phyloP scores from a whole-genome alignment of 805 yeast genomes.

The Zygoascus ofunaensis region DNA sequence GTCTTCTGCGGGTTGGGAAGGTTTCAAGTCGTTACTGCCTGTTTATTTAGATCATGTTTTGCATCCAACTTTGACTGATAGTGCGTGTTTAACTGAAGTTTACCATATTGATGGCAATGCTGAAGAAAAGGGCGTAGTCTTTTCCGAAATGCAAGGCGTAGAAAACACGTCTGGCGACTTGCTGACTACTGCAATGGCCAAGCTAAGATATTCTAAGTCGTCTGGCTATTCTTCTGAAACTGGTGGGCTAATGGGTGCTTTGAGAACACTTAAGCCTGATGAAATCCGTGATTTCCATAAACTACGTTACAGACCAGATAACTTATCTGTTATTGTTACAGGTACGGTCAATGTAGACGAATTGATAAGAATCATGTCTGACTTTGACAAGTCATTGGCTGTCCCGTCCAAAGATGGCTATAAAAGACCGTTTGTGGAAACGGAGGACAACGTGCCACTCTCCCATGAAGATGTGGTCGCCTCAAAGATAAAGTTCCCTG shows the following conservation, averaged over 20 bases:
- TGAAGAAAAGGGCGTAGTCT: conserved; percentile 92
- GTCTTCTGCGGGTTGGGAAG: conserved; percentile 93
- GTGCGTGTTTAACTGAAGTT: conserved; percentile 88
- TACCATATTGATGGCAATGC: conserved; percentile 88
- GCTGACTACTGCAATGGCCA: conserved; percentile 40
- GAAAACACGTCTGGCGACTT: conserved; percentile 71
- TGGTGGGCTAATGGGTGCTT: conserved; percentile 76
- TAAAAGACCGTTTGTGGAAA: conserved; percentile 72
- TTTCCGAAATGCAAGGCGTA: conserved; percentile 92
- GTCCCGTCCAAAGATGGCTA: conserved; percentile 29
- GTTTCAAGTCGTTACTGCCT: conserved; percentile 75
- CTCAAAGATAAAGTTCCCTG: conserved; percentile 69
- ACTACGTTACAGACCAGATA: conserved; percentile 67
- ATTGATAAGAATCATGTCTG: conserved; percentile 47
- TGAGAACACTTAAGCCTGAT: conserved; percentile 62
- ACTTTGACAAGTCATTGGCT: conserved; percentile 51
- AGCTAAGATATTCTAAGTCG: conserved; percentile 32
- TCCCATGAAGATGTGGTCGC: conserved; percentile 28
- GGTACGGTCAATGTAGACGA: conserved; percentile 79
- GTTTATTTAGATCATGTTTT: conserved; percentile 82
- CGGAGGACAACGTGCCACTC: conserved; percentile 37
- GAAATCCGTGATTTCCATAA: conserved; percentile 71
- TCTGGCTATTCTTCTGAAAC: conserved; percentile 91
- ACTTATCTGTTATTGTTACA: conserved; percentile 71
- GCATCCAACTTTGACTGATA: conserved; percentile 78